Evolutionary conservation across 352 stramenopile species (phyloP).

Genomic region (Phytophthora cryptogea): DNA sequence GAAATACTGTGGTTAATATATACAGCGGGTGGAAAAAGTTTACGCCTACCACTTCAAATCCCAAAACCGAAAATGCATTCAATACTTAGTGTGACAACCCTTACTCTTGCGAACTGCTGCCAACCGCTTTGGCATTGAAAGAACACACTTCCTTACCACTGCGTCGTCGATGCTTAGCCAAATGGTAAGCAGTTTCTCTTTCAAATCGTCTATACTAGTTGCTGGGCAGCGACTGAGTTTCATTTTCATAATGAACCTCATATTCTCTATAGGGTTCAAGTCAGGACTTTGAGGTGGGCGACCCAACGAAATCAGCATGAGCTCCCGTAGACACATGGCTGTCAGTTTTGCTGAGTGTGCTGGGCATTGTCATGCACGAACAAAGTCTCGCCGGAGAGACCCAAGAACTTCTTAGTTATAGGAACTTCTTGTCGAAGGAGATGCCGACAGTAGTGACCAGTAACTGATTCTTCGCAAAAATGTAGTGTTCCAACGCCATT

Average conservation of each 20-base stretch:
- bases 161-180: neutral
- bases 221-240: neutral
- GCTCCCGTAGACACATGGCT: neutral
- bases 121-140: neutral
- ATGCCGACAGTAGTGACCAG: too few species aligned
- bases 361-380: neutral
- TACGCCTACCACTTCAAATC: neutral
- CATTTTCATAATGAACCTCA: neutral
- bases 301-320: neutral
- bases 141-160: neutral
- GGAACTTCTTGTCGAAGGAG: neutral
- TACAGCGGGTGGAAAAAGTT: neutral
- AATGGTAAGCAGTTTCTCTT: neutral
- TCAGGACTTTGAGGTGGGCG: neutral
- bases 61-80: neutral
- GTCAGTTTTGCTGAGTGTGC: neutral
- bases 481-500: conserved; percentile 1
- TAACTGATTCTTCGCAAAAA: conserved; percentile 1
- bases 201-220: too few species aligned
- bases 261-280: neutral
- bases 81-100: neutral
- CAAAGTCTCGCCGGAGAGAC: neutral
- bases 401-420: neutral
- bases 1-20: too few species aligned
- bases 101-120: neutral